phyloP scores from a whole-genome alignment of 169 alveolate species.

The Plasmodium vivax region DNA sequence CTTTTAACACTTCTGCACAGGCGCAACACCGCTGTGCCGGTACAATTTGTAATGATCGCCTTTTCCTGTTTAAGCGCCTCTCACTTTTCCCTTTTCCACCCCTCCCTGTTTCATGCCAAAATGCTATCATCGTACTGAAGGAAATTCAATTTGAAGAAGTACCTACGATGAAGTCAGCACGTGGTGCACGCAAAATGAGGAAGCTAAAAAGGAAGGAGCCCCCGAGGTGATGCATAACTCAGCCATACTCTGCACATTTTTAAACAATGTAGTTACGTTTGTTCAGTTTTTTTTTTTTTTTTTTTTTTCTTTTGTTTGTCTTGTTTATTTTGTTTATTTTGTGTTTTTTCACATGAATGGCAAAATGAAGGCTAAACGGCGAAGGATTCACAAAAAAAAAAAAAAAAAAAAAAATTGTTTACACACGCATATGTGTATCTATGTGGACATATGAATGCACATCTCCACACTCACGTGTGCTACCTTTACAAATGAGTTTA shows the following conservation, averaged over 20 bases:
- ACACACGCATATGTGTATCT: neutral
- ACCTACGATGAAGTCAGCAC: neutral
- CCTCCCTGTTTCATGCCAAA: neutral
- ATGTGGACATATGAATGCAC: neutral
- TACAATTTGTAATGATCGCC: neutral
- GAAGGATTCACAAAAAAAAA: neutral
- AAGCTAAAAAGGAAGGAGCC: neutral
- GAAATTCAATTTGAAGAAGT: conserved; percentile 35
- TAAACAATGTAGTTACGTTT: neutral
- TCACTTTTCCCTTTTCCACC: neutral
- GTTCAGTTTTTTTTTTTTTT: neutral
- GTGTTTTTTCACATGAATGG: neutral
- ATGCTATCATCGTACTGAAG: neutral
- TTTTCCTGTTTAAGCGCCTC: neutral
- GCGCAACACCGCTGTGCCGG: neutral
- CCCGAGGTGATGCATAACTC: neutral
- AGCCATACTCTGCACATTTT: neutral
- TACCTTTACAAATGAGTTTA: neutral
- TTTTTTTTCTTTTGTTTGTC: neutral
- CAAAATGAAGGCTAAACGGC: conserved; percentile 4
- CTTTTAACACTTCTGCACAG: neutral
- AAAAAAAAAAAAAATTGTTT: neutral
- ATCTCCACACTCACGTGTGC: neutral
- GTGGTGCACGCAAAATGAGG: neutral
- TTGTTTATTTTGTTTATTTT: neutral